phyloP scores from a whole-genome alignment of 1,139 yeast genomes.

The Trichomonascaceae sp. region DNA sequence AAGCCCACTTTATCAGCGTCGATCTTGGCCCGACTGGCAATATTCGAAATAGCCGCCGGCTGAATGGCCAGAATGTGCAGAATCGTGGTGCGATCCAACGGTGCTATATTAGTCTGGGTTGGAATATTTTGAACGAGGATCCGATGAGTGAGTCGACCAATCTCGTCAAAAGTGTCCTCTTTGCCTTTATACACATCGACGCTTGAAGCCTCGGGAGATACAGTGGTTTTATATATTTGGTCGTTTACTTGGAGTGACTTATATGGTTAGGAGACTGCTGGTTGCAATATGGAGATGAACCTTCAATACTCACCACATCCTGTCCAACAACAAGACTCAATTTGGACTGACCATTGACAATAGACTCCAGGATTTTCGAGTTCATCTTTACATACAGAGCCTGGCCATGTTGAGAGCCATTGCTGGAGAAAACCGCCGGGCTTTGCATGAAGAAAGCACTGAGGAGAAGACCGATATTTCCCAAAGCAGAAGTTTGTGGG shows the following conservation, averaged over 20 bases:
- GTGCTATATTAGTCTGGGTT: background rate
- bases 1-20: background rate
- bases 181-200: conserved; percentile 10
- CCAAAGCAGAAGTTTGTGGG: background rate
- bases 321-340: conserved; percentile 5
- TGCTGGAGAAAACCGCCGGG: conserved; percentile 6
- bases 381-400: conserved; percentile 9
- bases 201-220: conserved; percentile 10
- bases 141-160: conserved; percentile 7
- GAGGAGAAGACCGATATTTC: background rate
- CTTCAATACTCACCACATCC: conserved; percentile 1
- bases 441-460: conserved; percentile 4
- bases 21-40: conserved; percentile 1
- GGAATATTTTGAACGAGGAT: conserved; percentile 5
- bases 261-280: background rate
- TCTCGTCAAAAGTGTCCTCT: background rate
- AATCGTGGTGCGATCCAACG: conserved; percentile 3
- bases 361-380: conserved; percentile 3
- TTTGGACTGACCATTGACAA: conserved; percentile 3
- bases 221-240: background rate
- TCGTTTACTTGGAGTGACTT: conserved; percentile 3
- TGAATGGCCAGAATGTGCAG: conserved; percentile 6
- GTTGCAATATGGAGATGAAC: background rate
- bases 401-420: conserved; percentile 4
- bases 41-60: background rate